Conservation (phyloP, 1,284 basidiomycete genomes). For the Rhodotorula sp. region DNA sequence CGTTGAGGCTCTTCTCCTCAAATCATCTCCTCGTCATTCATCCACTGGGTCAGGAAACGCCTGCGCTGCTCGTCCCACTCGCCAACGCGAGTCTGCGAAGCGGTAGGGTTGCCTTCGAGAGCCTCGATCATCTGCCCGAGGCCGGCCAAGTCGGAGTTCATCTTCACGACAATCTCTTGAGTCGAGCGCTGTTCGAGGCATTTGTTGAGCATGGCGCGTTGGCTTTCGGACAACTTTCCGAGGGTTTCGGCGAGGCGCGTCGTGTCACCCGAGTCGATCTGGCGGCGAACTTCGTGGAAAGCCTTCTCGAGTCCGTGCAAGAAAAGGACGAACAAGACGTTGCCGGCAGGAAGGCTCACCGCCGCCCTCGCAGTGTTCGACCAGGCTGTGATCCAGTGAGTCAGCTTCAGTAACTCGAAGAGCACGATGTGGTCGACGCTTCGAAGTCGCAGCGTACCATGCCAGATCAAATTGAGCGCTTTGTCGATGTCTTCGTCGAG, state of each 20-base stretch:
- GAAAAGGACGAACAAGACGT: too few species aligned
- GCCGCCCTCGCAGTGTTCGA: too few species aligned
- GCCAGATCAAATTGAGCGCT: slow-evolving; percentile 6
- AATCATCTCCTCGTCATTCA: slow-evolving; percentile 1
- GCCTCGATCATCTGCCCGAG: not conserved
- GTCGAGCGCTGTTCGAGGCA: not conserved
- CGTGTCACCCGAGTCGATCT: too few species aligned
- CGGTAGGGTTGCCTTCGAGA: not conserved
- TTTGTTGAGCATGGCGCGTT: too few species aligned
- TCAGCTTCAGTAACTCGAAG: too few species aligned
- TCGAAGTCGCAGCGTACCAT: slow-evolving; percentile 1
- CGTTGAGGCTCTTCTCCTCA: too few species aligned
- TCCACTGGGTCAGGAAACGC: not conserved
- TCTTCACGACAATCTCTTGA: not conserved
- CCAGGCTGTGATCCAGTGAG: not conserved
- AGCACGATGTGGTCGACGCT: slow-evolving; percentile 8
- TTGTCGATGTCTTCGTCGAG: slow-evolving; percentile 11
- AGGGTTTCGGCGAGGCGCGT: too few species aligned
- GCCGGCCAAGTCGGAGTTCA: not conserved
- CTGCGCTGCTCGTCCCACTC: slow-evolving; percentile 7
- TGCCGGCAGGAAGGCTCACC: too few species aligned
- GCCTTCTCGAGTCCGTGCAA: too few species aligned
- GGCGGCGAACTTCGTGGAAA: too few species aligned
- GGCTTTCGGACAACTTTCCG: too few species aligned
- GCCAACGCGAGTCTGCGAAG: not conserved